A percentile compares a stretch with the other conserved stretches of the same genome.
These are phyloP conservation scores for Monosporascus sp. DNA, from an alignment of 2,329 filamentous ascomycete genomes.

Conservation along the genomic window DNA sequence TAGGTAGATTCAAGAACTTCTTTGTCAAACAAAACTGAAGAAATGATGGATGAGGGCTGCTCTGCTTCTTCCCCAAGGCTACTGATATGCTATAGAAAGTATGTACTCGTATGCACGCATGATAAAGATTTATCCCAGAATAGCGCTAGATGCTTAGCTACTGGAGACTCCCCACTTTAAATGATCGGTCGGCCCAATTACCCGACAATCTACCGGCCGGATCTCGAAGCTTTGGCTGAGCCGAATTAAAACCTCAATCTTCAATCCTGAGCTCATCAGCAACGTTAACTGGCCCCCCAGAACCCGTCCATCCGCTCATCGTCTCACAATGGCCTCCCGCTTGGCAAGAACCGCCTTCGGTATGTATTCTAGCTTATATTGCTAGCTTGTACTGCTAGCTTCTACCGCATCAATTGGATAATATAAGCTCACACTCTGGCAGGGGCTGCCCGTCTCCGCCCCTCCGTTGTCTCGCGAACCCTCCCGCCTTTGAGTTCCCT, in stretches of 20 bases:
- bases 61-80: too few relatives aligned
- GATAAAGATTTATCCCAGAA: too few relatives aligned
- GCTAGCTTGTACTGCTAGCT: slow-evolving; percentile 7
- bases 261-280: slow-evolving; percentile 18
- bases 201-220: not conserved
- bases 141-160: too few relatives aligned
- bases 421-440: slow-evolving; percentile 12
- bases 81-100: too few relatives aligned
- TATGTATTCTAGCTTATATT: slow-evolving; percentile 49
- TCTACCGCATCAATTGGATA: slow-evolving; percentile 32
- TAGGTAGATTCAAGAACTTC: not conserved
- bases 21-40: too few relatives aligned
- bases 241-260: slow-evolving; percentile 32
- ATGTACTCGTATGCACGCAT: too few relatives aligned
- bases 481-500: slow-evolving; percentile 69
- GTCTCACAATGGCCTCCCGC: slow-evolving; percentile 91
- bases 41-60: too few relatives aligned
- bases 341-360: slow-evolving; percentile 92
- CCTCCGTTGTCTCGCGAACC: slow-evolving; percentile 68
- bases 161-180: too few relatives aligned
- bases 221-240: slow-evolving; percentile 8
- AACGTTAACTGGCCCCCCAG: slow-evolving; percentile 33
- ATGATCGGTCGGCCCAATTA: not conserved
- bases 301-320: slow-evolving; percentile 49
- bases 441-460: slow-evolving; percentile 91